A percentile compares a stretch with the other conserved stretches of the same genome.
Conservation (phyloP, 2,329 filamentous ascomycete genomes). For the Aspergillus brunneoviolaceus region DNA sequence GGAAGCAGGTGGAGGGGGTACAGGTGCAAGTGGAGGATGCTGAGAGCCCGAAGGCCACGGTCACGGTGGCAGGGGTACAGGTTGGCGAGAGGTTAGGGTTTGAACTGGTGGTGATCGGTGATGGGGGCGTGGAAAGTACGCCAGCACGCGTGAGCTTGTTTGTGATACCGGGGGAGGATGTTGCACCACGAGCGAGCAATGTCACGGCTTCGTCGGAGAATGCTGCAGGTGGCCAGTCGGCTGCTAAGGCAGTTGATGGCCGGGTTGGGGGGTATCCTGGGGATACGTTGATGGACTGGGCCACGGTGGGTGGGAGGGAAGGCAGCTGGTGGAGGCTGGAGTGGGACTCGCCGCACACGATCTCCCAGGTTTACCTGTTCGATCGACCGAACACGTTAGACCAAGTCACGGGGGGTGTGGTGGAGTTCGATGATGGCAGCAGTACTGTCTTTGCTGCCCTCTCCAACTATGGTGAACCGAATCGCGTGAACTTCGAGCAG, state of each 20-base stretch:
- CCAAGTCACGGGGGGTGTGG: slow-evolving; percentile 6
- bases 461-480: slow-evolving; percentile 8
- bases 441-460: background rate
- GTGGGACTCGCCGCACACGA: slow-evolving; percentile 8
- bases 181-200: slow-evolving; percentile 2
- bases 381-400: slow-evolving; percentile 12
- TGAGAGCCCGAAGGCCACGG: background rate
- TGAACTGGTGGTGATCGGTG: slow-evolving; percentile 3
- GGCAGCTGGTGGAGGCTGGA: slow-evolving; percentile 7
- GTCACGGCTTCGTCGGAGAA: slow-evolving; percentile 9
- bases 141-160: slow-evolving; percentile 1
- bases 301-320: slow-evolving; percentile 3
- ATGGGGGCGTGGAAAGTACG: slow-evolving; percentile 2
- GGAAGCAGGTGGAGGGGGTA: slow-evolving; percentile 6
- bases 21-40: background rate
- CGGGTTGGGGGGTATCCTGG: slow-evolving; percentile 4
- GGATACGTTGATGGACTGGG: slow-evolving; percentile 3
- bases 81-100: slow-evolving; percentile 1
- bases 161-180: slow-evolving; percentile 1
- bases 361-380: slow-evolving; percentile 8
- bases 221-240: background rate
- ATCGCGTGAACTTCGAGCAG: background rate
- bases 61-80: background rate
- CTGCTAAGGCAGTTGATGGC: slow-evolving; percentile 8
- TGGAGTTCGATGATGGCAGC: slow-evolving; percentile 10